Conservation (phyloP, 805 yeast genomes). For the Wilhelminamyces savonicus region DNA sequence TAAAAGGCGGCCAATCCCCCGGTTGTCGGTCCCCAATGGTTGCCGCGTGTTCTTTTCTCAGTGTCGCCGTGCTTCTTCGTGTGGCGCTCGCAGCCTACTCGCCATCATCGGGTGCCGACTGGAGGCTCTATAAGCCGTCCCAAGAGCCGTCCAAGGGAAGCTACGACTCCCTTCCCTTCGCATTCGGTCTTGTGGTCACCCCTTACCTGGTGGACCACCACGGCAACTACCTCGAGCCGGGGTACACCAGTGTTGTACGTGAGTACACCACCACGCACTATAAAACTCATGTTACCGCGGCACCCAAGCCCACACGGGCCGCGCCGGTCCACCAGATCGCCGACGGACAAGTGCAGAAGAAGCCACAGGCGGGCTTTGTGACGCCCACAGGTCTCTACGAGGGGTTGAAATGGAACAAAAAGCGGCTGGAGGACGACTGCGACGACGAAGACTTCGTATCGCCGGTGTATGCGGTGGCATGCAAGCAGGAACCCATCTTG, state of each 20-base stretch:
- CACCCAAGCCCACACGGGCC: constrained; percentile 17
- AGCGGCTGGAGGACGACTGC: not conserved
- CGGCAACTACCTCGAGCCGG: constrained; percentile 16
- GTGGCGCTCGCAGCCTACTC: constrained; percentile 2
- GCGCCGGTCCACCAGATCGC: constrained; percentile 16
- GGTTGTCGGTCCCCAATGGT: too few species aligned
- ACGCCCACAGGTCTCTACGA: constrained; percentile 8
- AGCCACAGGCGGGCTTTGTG: constrained; percentile 4
- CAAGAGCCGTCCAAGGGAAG: constrained; percentile 10
- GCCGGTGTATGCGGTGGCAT: constrained; percentile 4
- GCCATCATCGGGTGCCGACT: constrained; percentile 29
- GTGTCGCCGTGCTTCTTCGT: too few species aligned
- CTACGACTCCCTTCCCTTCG: constrained; percentile 21
- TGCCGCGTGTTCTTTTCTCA: too few species aligned
- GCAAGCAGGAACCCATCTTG: constrained; percentile 8
- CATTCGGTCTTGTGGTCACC: constrained; percentile 30
- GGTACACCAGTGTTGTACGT: constrained; percentile 3
- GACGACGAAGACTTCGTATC: not conserved
- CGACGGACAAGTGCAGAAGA: constrained; percentile 25
- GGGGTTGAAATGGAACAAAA: not conserved
- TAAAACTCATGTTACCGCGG: constrained; percentile 12
- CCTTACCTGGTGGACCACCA: constrained; percentile 14
- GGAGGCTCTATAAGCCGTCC: constrained; percentile 27
- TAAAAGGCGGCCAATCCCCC: too few species aligned
- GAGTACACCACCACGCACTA: constrained; percentile 3